Evolutionary conservation across 768 basidiomycete species (phyloP), one percentile per base, ranked within the genome.

Genomic region (Megacollybia marginata): DNA sequence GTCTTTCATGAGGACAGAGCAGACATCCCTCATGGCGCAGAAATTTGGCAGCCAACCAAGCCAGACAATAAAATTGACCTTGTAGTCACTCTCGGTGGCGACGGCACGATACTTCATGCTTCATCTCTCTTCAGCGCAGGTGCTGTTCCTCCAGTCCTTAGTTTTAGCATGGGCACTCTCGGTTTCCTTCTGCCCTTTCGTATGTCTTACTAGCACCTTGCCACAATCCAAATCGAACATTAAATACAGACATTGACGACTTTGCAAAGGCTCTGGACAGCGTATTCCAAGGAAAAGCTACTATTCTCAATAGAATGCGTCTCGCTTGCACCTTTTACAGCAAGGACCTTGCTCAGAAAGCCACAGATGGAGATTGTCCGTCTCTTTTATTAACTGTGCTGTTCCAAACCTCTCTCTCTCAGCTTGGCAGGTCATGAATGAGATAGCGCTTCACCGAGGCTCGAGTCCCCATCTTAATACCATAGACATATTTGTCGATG

Each of bases 341-440:
- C 60, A 67, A 74, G 34, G 72, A 85, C 31, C 74, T 79, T 3
- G 64, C 63, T 32, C 78, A 76, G 54, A 82, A 84, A 52, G 74
- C 72, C 28, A 69, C 72, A 36, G 77, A 80, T 51, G 72, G 70
- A 19, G 76, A 85, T 58, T 83, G 85, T 85, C 35, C 16, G 72
- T 45, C 19, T 42, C 20, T 42, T 64, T 36, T 31, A 40, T 10
- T 12, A n/a, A n/a, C 28, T 16, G 54, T 46, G 28, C 20, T 40
- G 16, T 15, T 40, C n/a, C 9, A 15, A 45, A 33, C 20, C n/a
- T 46, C 16, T 34, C 16, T 34, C n/a, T 19, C 42, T 52, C 54
- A 87, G 92, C 85, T 55, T 93, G 89, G 86, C 93, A 95, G 64
- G 94, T 95, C 34, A 94, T 97, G 92, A 97, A 97, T 61, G 94